Evolutionary conservation across 106 monocot genomes (phyloP).

Genomic region (Dendrobium nobile): DNA sequence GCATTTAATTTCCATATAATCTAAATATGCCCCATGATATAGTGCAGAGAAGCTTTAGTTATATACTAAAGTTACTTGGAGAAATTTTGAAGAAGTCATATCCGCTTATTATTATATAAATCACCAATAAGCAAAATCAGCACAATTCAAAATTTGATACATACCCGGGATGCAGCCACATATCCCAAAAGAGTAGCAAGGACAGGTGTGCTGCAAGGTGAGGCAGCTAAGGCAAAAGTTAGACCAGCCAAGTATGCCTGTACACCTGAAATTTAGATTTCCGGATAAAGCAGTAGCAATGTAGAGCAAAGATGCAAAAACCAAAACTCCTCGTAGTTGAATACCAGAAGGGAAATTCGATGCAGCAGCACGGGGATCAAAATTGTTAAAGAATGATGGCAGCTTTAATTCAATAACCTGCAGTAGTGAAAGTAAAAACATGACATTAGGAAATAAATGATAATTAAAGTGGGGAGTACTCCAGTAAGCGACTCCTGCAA

Average conservation of each 20-base stretch:
- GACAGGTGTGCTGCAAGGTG: constrained; percentile 98
- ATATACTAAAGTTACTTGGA: no score
- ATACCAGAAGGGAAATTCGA: constrained; percentile 88
- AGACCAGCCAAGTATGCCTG: constrained; percentile 98
- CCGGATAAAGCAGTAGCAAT: neutral
- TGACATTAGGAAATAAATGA: neutral
- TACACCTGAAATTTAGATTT: constrained; percentile 49
- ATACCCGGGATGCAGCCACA: constrained; percentile 90
- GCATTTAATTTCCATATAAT: no score
- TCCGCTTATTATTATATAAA: no score
- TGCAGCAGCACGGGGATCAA: constrained; percentile 88
- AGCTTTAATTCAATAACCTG: constrained; percentile 88
- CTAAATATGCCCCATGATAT: no score
- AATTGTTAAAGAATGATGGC: constrained; percentile 87
- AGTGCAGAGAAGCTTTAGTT: no score
- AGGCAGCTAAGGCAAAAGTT: constrained; percentile 95
- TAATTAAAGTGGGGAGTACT: neutral
- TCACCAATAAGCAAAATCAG: no score
- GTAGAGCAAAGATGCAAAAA: neutral
- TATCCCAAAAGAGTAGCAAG: constrained; percentile 92
- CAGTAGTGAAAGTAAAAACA: constrained; percentile 1
- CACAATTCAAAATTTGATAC: neutral
- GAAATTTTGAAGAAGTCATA: no score
- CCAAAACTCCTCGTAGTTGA: neutral
- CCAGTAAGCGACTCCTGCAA: no score